Percentiles rank a stretch among this genome's conserved stretches.
phyloP scores from a whole-genome alignment of 148 eudicot species.

The Amaranthus cruentus region DNA sequence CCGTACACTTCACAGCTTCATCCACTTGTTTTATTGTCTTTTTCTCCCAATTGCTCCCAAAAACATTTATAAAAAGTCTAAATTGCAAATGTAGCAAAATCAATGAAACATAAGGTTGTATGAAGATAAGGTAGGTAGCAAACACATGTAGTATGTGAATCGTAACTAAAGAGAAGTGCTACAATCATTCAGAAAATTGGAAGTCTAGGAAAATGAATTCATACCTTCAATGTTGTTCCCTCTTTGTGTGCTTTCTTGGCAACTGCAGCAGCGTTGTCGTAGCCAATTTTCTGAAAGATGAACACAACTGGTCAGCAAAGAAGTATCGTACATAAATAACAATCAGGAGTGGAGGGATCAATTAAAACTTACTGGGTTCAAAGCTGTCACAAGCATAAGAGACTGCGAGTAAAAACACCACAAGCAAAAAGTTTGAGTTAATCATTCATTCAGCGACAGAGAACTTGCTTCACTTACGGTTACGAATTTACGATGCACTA shows the following conservation, averaged over 20 bases:
- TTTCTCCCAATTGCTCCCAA: too few relatives aligned
- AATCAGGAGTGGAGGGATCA: background rate
- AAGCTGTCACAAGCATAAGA: constrained; percentile 93
- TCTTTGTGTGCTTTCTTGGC: constrained; percentile 97
- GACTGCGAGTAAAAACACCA: constrained; percentile 48
- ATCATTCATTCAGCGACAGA: too few relatives aligned
- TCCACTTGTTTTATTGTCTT: too few relatives aligned
- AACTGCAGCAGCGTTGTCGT: constrained; percentile 92
- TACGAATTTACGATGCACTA: constrained; percentile 13
- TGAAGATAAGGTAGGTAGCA: too few relatives aligned
- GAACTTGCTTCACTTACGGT: too few relatives aligned
- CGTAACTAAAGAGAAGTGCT: too few relatives aligned
- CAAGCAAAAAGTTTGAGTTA: too few relatives aligned
- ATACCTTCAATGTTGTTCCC: constrained; percentile 78
- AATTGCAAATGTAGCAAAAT: too few relatives aligned
- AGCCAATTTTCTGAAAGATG: constrained; percentile 77
- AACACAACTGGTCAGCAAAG: constrained; percentile 14
- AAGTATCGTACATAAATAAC: background rate
- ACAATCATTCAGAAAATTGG: background rate
- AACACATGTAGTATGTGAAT: too few relatives aligned
- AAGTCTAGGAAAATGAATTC: background rate
- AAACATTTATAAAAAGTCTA: too few relatives aligned
- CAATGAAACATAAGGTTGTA: too few relatives aligned
- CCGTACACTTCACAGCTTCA: too few relatives aligned
- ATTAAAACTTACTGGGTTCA: constrained; percentile 82